phyloP scores from a whole-genome alignment of 129 eudicot genomes.

The Helianthus annuus region DNA sequence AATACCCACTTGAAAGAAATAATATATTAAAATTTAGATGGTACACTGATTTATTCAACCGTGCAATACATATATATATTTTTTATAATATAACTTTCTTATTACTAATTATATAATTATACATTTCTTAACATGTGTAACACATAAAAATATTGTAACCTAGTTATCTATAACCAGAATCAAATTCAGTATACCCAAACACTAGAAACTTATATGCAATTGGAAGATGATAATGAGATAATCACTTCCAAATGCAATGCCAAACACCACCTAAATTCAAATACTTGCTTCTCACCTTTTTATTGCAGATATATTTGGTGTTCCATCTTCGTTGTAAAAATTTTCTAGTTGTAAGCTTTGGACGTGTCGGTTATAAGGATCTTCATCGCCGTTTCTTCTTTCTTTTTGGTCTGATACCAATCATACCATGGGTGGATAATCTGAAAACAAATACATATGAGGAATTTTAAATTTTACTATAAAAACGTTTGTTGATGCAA shows the following conservation, averaged over 20 bases:
- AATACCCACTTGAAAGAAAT: too few species aligned
- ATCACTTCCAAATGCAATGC: not conserved
- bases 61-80: too few species aligned
- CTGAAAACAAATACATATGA: slow-evolving; percentile 34
- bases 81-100: too few species aligned
- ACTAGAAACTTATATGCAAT: too few species aligned
- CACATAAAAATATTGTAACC: not conserved
- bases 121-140: too few species aligned
- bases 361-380: slow-evolving; percentile 47
- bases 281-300: slow-evolving; percentile 41
- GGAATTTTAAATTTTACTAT: not conserved
- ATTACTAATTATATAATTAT: too few species aligned
- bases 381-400: slow-evolving; percentile 64
- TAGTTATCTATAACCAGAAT: too few species aligned
- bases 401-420: slow-evolving; percentile 63
- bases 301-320: slow-evolving; percentile 49
- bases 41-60: too few species aligned
- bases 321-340: slow-evolving; percentile 59
- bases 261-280: not conserved
- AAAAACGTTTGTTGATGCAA: not conserved
- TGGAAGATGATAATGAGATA: not conserved
- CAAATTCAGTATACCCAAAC: too few species aligned
- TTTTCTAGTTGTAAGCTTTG: slow-evolving; percentile 51
- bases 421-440: slow-evolving; percentile 78
- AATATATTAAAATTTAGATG: too few species aligned